phyloP scores from a whole-genome alignment of 2,329 filamentous ascomycete genomes.

The Phyllosticta citriasiana region DNA sequence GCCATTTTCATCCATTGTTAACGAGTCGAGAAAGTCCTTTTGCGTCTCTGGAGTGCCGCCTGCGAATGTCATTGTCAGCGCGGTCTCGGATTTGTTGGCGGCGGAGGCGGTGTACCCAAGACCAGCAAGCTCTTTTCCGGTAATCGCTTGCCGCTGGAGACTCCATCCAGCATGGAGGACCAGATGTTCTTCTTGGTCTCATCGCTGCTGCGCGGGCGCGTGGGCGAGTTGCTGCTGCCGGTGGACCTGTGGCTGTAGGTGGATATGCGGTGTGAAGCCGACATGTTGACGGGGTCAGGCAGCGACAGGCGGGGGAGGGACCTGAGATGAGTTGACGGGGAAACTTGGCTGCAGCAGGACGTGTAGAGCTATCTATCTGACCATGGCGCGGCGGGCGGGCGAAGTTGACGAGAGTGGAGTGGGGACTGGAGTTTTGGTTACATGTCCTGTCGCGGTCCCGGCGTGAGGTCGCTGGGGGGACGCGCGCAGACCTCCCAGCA shows the following conservation, averaged over 20 bases:
- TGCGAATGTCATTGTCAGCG: slow-evolving; percentile 25
- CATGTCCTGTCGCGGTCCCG: slow-evolving; percentile 10
- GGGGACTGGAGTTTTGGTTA: slow-evolving; percentile 3
- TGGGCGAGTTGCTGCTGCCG: slow-evolving; percentile 12
- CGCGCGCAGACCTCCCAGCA: neutral
- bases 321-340: neutral
- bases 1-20: slow-evolving; percentile 29
- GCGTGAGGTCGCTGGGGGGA: slow-evolving; percentile 1
- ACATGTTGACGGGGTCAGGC: slow-evolving; percentile 5
- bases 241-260: slow-evolving; percentile 9
- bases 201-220: slow-evolving; percentile 46
- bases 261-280: slow-evolving; percentile 9
- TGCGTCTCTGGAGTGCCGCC: slow-evolving; percentile 76
- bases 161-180: slow-evolving; percentile 85
- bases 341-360: neutral
- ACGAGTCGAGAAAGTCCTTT: slow-evolving; percentile 62
- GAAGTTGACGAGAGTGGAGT: neutral
- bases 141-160: slow-evolving; percentile 79
- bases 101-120: slow-evolving; percentile 49
- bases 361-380: slow-evolving; percentile 3
- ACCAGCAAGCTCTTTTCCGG: slow-evolving; percentile 88
- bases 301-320: slow-evolving; percentile 1
- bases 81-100: neutral
- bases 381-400: slow-evolving; percentile 3
- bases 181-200: slow-evolving; percentile 74